phyloP scores from a whole-genome alignment of 129 eudicot genomes.

The Lonicera japonica region DNA sequence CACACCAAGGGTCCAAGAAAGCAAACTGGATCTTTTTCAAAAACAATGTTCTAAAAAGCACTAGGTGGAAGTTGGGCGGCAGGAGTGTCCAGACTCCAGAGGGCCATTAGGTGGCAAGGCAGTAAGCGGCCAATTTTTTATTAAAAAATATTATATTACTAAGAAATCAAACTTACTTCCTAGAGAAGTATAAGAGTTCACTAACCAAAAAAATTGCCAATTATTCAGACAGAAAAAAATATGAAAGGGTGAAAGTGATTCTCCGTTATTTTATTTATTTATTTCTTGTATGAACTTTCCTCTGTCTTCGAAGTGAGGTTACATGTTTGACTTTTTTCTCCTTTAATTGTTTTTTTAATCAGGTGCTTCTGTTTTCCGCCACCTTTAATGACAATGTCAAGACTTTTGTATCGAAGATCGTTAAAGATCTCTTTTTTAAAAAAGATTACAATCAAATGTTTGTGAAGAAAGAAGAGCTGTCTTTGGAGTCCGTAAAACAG shows the following conservation, averaged over 20 bases:
- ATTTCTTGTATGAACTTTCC: neutral
- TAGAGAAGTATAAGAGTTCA: neutral
- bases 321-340: conserved; percentile 1
- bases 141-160: too few species aligned
- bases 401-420: conserved; percentile 50
- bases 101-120: too few species aligned
- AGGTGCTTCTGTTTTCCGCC: conserved; percentile 85
- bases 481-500: conserved; percentile 74
- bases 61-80: too few species aligned
- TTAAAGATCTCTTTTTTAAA: conserved; percentile 36
- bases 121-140: too few species aligned
- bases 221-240: too few species aligned
- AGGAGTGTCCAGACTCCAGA: too few species aligned
- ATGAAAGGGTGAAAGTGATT: neutral
- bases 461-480: conserved; percentile 76
- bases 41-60: too few species aligned
- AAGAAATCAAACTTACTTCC: neutral
- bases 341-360: conserved; percentile 9
- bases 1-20: too few species aligned
- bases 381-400: conserved; percentile 64
- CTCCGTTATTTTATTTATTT: too few species aligned
- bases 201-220: neutral
- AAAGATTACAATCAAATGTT: conserved; percentile 60
- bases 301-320: neutral
- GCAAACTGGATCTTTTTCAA: too few species aligned